These are phyloP conservation scores for Diplodia seriata DNA, from an alignment of 2,329 filamentous ascomycete genomes.

Conservation along the genomic window DNA sequence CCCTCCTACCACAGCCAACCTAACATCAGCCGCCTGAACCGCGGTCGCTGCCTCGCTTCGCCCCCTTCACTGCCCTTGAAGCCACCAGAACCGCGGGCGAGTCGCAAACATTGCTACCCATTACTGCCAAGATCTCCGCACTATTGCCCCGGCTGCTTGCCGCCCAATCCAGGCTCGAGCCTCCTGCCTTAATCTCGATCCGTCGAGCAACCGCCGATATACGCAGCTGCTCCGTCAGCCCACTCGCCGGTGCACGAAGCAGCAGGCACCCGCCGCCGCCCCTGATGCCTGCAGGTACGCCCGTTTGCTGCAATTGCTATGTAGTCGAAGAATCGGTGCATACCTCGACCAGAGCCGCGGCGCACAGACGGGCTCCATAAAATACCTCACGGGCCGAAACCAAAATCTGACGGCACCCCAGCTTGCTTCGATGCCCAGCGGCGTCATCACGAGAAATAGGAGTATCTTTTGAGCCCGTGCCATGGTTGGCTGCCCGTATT, in stretches of 20 bases:
- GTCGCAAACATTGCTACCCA: background rate
- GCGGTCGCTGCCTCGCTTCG: background rate
- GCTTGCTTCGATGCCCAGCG: background rate
- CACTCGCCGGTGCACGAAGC: background rate
- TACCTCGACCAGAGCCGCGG: too few relatives aligned
- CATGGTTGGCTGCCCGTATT: background rate
- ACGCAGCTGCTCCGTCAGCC: constrained; percentile 1
- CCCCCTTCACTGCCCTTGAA: too few relatives aligned
- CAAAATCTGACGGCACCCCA: constrained; percentile 11
- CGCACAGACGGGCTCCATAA: constrained; percentile 15
- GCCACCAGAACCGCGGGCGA: background rate
- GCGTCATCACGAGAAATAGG: background rate
- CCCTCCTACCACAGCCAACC: background rate
- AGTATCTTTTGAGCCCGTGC: background rate
- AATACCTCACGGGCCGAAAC: constrained; percentile 23
- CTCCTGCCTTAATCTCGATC: constrained; percentile 16
- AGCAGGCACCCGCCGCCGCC: background rate
- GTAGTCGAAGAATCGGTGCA: background rate
- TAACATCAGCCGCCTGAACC: background rate
- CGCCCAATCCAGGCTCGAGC: constrained; percentile 15
- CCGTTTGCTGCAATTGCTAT: background rate
- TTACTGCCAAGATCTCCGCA: constrained; percentile 20
- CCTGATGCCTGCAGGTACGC: background rate
- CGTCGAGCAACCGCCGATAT: constrained; percentile 1
- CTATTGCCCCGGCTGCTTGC: constrained; percentile 10